Evolutionary conservation across 2,329 filamentous ascomycete species (phyloP).

Genomic region (Fusarium aywerte): DNA sequence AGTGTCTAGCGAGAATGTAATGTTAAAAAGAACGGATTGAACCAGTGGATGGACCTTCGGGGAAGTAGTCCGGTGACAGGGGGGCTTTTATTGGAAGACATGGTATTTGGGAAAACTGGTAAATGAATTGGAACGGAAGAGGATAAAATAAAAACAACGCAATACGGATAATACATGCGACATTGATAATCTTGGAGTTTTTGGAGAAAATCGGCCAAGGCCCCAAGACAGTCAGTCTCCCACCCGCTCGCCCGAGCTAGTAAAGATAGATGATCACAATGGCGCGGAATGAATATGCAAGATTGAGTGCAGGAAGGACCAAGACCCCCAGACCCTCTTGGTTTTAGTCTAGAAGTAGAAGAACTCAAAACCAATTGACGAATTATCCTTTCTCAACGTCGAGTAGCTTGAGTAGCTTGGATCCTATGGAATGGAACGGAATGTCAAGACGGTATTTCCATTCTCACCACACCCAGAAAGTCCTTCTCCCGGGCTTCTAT

Average conservation of each 20-base stretch:
- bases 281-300: constrained; percentile 36
- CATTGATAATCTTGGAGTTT: constrained; percentile 8
- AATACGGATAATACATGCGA: constrained; percentile 16
- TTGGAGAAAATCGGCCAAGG: constrained; percentile 11
- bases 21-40: constrained; percentile 15
- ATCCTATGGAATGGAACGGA: constrained; percentile 14
- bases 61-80: constrained; percentile 36
- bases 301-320: constrained; percentile 30
- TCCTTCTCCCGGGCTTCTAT: constrained; percentile 32
- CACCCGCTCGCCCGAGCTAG: constrained; percentile 17
- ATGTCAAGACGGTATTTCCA: constrained; percentile 9
- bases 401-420: neutral
- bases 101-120: constrained; percentile 29
- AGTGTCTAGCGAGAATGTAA: constrained; percentile 10
- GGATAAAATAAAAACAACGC: constrained; percentile 30
- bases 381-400: neutral
- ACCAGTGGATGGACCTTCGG: constrained; percentile 25
- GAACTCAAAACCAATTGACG: neutral
- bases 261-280: constrained; percentile 18
- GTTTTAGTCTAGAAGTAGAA: constrained; percentile 10
- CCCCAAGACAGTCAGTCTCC: neutral
- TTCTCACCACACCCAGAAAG: neutral
- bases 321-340: constrained; percentile 5
- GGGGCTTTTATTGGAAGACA: constrained; percentile 27
- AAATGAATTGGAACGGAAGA: constrained; percentile 22